Evolutionary conservation across 2,329 filamentous ascomycete genomes (phyloP).

Genomic region (Tolypocladium album): DNA sequence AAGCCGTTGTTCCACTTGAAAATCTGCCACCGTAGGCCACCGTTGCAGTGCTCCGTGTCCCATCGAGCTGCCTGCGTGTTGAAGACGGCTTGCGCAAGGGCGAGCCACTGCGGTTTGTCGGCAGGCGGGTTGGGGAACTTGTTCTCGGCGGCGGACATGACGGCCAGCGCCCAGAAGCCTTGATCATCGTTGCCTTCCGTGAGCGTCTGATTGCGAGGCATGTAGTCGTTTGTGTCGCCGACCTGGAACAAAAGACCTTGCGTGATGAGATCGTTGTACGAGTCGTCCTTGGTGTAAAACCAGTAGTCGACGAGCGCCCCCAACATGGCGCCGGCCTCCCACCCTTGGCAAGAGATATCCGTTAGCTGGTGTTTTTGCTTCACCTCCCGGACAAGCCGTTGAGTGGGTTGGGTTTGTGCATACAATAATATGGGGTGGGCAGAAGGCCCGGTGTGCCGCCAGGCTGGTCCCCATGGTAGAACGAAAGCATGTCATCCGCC

Average conservation of each 20-base stretch:
- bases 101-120: conserved; percentile 53
- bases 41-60: conserved; percentile 58
- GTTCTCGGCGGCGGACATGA: conserved; percentile 60
- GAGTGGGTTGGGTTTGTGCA: conserved; percentile 8
- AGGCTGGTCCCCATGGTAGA: conserved; percentile 34
- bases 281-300: conserved; percentile 66
- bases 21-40: conserved; percentile 77
- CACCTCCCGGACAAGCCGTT: not conserved
- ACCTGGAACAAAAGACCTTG: conserved; percentile 66
- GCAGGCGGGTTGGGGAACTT: conserved; percentile 50
- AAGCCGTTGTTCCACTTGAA: conserved; percentile 74
- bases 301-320: conserved; percentile 71
- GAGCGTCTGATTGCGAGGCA: conserved; percentile 61
- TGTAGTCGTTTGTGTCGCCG: conserved; percentile 63
- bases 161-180: conserved; percentile 62
- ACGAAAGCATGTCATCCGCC: conserved; percentile 35
- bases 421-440: conserved; percentile 44
- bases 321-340: conserved; percentile 66
- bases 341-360: conserved; percentile 28
- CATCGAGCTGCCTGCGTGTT: conserved; percentile 67
- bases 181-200: conserved; percentile 67
- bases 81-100: conserved; percentile 69
- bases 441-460: conserved; percentile 41
- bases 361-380: not conserved
- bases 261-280: conserved; percentile 57